A percentile compares a stretch with the other conserved stretches of the same genome.
phyloP scores from a whole-genome alignment of 371 early-diverging fungal species.

The Mucor plumbeus region DNA sequence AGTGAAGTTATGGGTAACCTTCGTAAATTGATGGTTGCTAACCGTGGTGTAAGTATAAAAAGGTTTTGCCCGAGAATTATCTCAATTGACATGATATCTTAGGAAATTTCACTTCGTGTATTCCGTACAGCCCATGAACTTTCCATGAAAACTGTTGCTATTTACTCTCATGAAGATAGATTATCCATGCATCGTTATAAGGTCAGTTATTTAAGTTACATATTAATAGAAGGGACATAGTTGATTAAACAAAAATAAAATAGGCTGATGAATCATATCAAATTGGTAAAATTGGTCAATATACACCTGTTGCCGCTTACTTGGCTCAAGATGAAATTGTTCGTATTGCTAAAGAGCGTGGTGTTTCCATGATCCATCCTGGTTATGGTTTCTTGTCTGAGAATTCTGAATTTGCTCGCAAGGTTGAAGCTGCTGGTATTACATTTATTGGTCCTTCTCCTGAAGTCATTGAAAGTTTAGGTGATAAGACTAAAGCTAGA shows the following conservation, averaged over 20 bases:
- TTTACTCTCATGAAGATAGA: slow-evolving; percentile 90
- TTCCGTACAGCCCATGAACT: slow-evolving; percentile 92
- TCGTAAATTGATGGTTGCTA: slow-evolving; percentile 64
- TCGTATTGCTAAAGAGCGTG: slow-evolving; percentile 76
- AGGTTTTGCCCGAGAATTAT: neutral
- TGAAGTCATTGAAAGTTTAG: slow-evolving; percentile 85
- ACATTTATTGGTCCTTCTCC: slow-evolving; percentile 91
- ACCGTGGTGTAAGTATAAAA: slow-evolving; percentile 61
- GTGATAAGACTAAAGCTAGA: slow-evolving; percentile 94
- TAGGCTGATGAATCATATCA: slow-evolving; percentile 93
- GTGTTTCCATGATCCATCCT: slow-evolving; percentile 83
- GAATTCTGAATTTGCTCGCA: slow-evolving; percentile 78
- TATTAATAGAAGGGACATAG: neutral
- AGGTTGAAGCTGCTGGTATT: slow-evolving; percentile 87
- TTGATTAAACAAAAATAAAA: neutral
- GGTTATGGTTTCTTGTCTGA: slow-evolving; percentile 69
- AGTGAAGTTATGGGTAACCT: slow-evolving; percentile 49
- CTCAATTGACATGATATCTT: neutral
- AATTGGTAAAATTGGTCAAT: slow-evolving; percentile 79
- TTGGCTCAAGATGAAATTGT: slow-evolving; percentile 92
- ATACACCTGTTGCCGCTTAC: slow-evolving; percentile 93
- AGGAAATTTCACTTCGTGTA: slow-evolving; percentile 92
- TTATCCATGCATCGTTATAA: slow-evolving; percentile 92
- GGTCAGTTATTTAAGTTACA: slow-evolving; percentile 36
- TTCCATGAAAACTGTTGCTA: slow-evolving; percentile 85